phyloP scores from a whole-genome alignment of 257 asterid genomes.

The Apocynum venetum region DNA sequence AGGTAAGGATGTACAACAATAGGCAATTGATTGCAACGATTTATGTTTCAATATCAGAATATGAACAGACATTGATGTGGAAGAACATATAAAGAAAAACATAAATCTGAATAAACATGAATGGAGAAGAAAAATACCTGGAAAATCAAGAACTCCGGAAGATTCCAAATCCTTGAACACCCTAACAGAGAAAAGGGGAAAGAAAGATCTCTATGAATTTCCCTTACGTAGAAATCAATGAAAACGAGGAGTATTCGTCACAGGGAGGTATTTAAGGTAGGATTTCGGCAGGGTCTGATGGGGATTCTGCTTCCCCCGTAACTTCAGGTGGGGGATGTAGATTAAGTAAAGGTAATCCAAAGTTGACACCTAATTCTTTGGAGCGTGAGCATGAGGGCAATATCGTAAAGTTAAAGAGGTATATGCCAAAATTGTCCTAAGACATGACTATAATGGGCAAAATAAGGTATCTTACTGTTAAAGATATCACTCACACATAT shows the following conservation, averaged over 20 bases:
- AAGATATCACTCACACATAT: no score
- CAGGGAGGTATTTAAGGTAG: background rate
- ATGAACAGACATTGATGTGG: background rate
- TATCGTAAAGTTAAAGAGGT: background rate
- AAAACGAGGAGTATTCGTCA: no score
- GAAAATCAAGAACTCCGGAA: background rate
- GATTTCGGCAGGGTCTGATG: background rate
- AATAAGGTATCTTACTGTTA: no score
- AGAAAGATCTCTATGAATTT: background rate
- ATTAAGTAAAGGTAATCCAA: background rate
- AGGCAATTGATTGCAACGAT: background rate
- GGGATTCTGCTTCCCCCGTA: background rate
- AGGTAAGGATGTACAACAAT: background rate
- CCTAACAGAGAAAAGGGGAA: background rate
- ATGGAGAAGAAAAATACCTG: slow-evolving; percentile 4
- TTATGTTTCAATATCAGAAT: background rate
- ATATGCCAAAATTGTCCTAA: background rate
- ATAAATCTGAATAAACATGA: background rate
- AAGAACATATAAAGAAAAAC: background rate
- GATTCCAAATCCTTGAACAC: background rate
- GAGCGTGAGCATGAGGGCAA: background rate
- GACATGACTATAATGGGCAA: background rate
- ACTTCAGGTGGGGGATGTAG: background rate
- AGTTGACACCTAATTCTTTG: background rate
- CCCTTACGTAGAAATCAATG: background rate